Evolutionary conservation across 2,329 filamentous ascomycete genomes (phyloP), one percentile per base, ranked within the genome.

Genomic region (Thielaviopsis punctulata): DNA sequence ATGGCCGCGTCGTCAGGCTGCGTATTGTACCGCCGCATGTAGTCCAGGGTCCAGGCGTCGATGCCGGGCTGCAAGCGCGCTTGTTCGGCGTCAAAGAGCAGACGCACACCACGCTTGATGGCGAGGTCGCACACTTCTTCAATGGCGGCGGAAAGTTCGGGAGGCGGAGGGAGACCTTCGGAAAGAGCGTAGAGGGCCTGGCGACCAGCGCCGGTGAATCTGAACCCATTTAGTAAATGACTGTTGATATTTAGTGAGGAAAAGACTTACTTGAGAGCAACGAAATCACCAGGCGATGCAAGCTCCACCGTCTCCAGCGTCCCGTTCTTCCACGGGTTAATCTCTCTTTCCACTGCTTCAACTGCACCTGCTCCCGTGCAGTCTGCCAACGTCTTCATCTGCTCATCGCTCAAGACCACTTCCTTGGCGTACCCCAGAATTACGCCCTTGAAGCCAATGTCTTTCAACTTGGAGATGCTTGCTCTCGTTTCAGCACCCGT

Each of bases 21-120:
- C 56, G 69, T 75, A 68, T 93, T 93, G 70, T 85, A 89, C 62
- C 76, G 79, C 59, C 77, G 76, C 70, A 88, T 85, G 59, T 87
- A 82, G n/a, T 74, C 68, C 48, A 92, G 66, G 4, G 82, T 86
- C 83, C 87, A 90, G 58, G 78, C 75, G 62, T 92, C 82, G 56
- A 93, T 90, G 7, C 86, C 86, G 5, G 75, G 69, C 66, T 94
- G 86, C 25, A 92, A 75, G 52, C 77, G 74, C 53, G 82, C 80
- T 64, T 94, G 86, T 66, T 95, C 89, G 1, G 87, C 89, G 57
- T 93, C 86, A 56, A 94, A 86, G 2, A 94, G 76, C 1, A 95
- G 73, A 2, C 78, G 75, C 2, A 94, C 78, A 22, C 81, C 78
- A 49, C 81, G 79, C 36, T 76, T 69, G 2, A 77, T 73, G 0